Evolutionary conservation across 1,284 basidiomycete genomes (phyloP), one percentile per base, ranked within the genome.

Genomic region (Fomes fomentarius): DNA sequence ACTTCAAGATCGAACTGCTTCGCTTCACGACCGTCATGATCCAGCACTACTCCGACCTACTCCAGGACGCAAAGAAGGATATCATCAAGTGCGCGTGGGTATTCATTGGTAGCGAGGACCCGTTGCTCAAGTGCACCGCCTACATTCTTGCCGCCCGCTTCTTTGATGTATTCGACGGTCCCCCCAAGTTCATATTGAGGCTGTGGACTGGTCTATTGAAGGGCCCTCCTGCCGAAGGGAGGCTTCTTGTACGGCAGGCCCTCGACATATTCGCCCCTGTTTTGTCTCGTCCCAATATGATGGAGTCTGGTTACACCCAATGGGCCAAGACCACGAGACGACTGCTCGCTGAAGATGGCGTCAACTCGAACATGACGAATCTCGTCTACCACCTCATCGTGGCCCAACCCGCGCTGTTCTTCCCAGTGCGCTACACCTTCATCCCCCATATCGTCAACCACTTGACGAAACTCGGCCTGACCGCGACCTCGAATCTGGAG

Each of bases 61-160:
- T 98, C 40, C 86, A 85, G 54, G 89, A 94, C 47, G 84, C 85
- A 37, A 87, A 93, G 71, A 98, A 96, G 71, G 94, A 97, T 63
- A 89, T 98, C 58, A 96, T 99, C 79, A 95, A 93, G 70, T 93
- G 93, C 54, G 93, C 94, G 12, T 98, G 95, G 95, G 83, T 90
- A 66, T 93, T 91, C 64, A 91, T 97, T 63, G 85, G 81, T 25
- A 85, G 81, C 50, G 93, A 96, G 41, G 96, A 98, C 68, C 84
- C 90, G 3, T 88, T 96, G 6, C 94, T 98, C 65, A 97, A 96
- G 73, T 94, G 98, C 69, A 93, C 93, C 22, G 93, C 95, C 0
- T 96, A 96, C 68, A 83, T 98, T 26, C 83, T 98, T 17, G 91
- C 94, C 30, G 94, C 96, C n/a, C 86, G 91, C 44, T 98, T 99